Evolutionary conservation across 2,329 filamentous ascomycete genomes (phyloP).

Genomic region (Fusarium pilosicola): DNA sequence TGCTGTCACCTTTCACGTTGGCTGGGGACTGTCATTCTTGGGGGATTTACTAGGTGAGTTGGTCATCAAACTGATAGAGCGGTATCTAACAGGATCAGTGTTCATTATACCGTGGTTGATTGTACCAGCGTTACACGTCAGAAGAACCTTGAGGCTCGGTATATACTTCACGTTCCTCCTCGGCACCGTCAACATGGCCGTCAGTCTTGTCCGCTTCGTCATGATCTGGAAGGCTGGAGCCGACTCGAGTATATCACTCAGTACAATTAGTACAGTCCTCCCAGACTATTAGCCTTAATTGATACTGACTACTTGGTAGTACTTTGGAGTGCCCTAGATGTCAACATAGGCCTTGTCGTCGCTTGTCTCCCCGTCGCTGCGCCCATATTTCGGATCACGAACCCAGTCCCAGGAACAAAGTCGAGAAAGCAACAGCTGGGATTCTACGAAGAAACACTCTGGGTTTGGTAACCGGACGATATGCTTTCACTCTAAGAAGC

Average conservation of each 20-base stretch:
- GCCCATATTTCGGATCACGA: conserved; percentile 31
- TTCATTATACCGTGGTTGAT: conserved; percentile 26
- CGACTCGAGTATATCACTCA: conserved; percentile 15
- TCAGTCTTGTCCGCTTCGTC: conserved; percentile 25
- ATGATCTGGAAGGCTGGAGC: conserved; percentile 16
- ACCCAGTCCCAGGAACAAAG: background rate
- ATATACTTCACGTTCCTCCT: conserved; percentile 34
- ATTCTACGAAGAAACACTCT: background rate
- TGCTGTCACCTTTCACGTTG: conserved; percentile 14
- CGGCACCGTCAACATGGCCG: conserved; percentile 27
- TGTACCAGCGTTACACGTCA: conserved; percentile 10
- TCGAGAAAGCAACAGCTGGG: background rate
- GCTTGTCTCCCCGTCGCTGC: conserved; percentile 26
- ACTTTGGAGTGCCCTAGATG: conserved; percentile 24
- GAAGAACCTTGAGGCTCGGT: conserved; percentile 3
- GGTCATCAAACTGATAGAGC: accelerated
- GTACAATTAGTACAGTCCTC: conserved; percentile 6
- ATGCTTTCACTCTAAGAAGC: background rate
- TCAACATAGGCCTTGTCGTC: conserved; percentile 32
- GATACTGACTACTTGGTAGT: background rate
- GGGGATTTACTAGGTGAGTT: conserved; percentile 15
- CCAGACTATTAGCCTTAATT: accelerated
- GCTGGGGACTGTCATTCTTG: conserved; percentile 22
- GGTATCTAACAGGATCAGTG: background rate
- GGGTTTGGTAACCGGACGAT: background rate